These are phyloP conservation scores for Penicillium thymicola DNA, from an alignment of 2,329 filamentous ascomycete genomes.

Conservation along the genomic window DNA sequence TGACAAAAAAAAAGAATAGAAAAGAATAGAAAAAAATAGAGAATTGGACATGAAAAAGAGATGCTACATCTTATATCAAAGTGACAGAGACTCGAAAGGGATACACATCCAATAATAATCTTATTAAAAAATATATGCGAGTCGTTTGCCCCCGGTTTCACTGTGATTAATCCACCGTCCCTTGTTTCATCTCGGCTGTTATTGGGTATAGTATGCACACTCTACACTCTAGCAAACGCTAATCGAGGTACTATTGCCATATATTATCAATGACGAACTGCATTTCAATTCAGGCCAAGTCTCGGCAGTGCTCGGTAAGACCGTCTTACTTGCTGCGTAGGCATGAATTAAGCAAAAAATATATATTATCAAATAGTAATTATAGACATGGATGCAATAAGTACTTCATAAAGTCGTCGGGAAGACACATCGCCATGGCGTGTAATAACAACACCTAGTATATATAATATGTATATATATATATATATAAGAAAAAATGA, in stretches of 20 bases:
- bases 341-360: not conserved
- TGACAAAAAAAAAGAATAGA: not conserved
- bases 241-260: not conserved
- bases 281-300: not conserved
- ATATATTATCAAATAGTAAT: constrained; percentile 2
- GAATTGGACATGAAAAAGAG: not conserved
- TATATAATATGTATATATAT: not conserved
- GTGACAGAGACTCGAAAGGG: not conserved
- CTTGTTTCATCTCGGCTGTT: constrained; percentile 20
- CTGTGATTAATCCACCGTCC: constrained; percentile 17
- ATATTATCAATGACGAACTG: not conserved
- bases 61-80: not conserved
- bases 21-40: not conserved
- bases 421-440: not conserved
- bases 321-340: not conserved
- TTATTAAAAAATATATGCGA: not conserved
- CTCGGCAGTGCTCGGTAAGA: not conserved
- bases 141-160: constrained; percentile 12
- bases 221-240: constrained; percentile 8
- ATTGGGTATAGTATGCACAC: constrained; percentile 9
- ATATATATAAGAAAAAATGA: constrained; percentile 1
- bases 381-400: constrained; percentile 3
- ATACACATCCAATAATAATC: not conserved
- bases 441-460: not conserved
- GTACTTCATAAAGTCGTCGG: constrained; percentile 1